Evolutionary conservation across 2,329 filamentous ascomycete species (phyloP), one percentile per base, ranked within the genome.

Genomic region (Geosmithia putterillii): DNA sequence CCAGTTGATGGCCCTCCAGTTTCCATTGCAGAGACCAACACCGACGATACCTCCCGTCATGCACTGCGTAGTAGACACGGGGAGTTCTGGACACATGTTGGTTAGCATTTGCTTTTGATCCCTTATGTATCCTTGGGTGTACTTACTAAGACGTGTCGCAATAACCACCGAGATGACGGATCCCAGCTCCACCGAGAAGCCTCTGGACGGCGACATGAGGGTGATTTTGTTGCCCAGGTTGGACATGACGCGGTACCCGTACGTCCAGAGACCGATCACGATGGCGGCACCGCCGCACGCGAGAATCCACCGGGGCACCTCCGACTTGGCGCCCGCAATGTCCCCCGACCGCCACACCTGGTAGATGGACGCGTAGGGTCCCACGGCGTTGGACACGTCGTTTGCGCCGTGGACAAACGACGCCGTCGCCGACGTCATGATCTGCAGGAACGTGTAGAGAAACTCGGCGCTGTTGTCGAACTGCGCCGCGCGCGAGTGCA

Each of bases 331-430:
- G 1, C 54, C 53, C 1, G 62, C 57, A 1, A 76, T 55, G 0
- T 52, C 54, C 2, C 71, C 74, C 0, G 63, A 67, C 25, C 61
- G 52, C 73, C 76, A 83, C 48, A 79, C 72, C 47, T 73, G 62
- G 60, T 69, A 83, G 52, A 82, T 75, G 42, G 75, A 72, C 2
- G 79, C 74, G 53, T 74, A 80, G 1, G 78, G 79, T 0, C 76
- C 77, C 44, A 79, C 70, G 22, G 77, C 75, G 54, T 72, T 82
- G 51, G 73, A 66, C 18, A 83, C 73, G 47, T 83, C 79, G 56
- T 83, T 83, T 50, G 77, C 76, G 20, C 79, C 79, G 60, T 83
- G 78, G 2, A 73, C 73, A 48, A 82, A 81, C 3, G 76, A 79
- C 14, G 76, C 73, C 25, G 76, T 75, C 49, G 72, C 71, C 9